Evolutionary conservation across 2,329 filamentous ascomycete species (phyloP), one percentile per base, ranked within the genome.

Genomic region (Thermomyces lanuginosus): DNA sequence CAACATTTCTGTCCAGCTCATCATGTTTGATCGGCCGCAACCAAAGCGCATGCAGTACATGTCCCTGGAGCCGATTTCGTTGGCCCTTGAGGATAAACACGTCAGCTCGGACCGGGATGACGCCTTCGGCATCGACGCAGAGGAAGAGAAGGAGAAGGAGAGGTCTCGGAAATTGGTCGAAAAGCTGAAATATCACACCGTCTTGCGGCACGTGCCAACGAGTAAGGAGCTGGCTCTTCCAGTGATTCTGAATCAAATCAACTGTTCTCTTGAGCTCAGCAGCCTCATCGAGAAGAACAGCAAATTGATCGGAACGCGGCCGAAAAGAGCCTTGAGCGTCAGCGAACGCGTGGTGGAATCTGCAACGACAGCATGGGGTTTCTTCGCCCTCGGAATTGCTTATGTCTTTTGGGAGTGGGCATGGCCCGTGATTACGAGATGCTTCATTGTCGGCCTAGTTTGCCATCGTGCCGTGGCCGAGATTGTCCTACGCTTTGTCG

Each of bases 11-110:
- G 70, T 92, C 23, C 89, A 98, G 47, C 69, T 93, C 22, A 78
- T 95, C 31, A 64, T 91, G 31, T 98, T 91, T 52, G 74, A 92
- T 42, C 67, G 84, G 24, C 89, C 89, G 1, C 69, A 77, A 30
- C 86, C 89, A 0, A 72, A 67, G 16, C 70, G 74, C 29, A 95
- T 98, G 89, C 86, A 98, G 53, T 98, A 95, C 51, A 76, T 95
- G 40, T 98, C 89, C 1, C 61, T 93, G 11, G 69, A 72, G 15
- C 86, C 89, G 0, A 95, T 98, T 27, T 76, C 83, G 1, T 63
- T 98, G 21, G 83, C 83, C 1, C 60, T 98, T 8, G 79, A 69
- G 2, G 78, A 86, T 45, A 82, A 86, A 41, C 60, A 38, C 31
- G 59, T 45, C 25, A 52, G 26, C 20, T 45, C 38, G 28, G 54